These are phyloP conservation scores for Fusarium transvaalense DNA, from an alignment of 2,329 filamentous ascomycete species.

Conservation along the genomic window DNA sequence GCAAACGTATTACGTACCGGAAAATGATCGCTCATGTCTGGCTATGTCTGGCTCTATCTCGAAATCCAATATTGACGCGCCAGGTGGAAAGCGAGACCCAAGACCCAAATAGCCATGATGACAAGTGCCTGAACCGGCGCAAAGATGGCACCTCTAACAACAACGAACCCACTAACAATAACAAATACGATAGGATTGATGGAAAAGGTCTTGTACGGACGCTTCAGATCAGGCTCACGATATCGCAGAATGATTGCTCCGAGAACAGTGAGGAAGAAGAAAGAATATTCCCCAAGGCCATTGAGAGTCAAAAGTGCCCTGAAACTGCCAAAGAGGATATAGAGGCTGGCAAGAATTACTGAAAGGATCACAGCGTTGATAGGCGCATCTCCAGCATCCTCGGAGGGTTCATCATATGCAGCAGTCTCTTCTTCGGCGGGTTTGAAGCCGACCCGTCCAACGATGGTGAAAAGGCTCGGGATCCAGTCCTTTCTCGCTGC, in stretches of 20 bases:
- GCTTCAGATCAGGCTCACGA: slow-evolving; percentile 65
- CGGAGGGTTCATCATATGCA: not conserved
- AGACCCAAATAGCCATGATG: slow-evolving; percentile 63
- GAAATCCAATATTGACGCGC: slow-evolving; percentile 18
- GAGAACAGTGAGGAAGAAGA: slow-evolving; percentile 73
- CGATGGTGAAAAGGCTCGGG: slow-evolving; percentile 58
- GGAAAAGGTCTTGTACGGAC: slow-evolving; percentile 68
- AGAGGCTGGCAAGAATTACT: slow-evolving; percentile 63
- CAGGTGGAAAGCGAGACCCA: slow-evolving; percentile 61
- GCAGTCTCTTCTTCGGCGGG: slow-evolving; percentile 2
- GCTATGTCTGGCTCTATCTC: not conserved
- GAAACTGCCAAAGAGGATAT: slow-evolving; percentile 72
- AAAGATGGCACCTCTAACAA: slow-evolving; percentile 69
- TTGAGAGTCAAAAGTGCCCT: slow-evolving; percentile 71
- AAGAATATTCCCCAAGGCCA: slow-evolving; percentile 70
- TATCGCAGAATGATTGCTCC: slow-evolving; percentile 69
- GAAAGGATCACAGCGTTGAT: slow-evolving; percentile 67
- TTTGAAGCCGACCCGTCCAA: slow-evolving; percentile 58
- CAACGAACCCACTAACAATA: slow-evolving; percentile 70
- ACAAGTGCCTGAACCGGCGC: slow-evolving; percentile 66
- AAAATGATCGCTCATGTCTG: not conserved
- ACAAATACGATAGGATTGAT: slow-evolving; percentile 66
- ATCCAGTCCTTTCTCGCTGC: slow-evolving; percentile 67
- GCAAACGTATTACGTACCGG: too few species aligned
- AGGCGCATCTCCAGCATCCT: slow-evolving; percentile 61